Evolutionary conservation across 2,329 filamentous ascomycete genomes (phyloP).

Genomic region (Alternaria sp.): DNA sequence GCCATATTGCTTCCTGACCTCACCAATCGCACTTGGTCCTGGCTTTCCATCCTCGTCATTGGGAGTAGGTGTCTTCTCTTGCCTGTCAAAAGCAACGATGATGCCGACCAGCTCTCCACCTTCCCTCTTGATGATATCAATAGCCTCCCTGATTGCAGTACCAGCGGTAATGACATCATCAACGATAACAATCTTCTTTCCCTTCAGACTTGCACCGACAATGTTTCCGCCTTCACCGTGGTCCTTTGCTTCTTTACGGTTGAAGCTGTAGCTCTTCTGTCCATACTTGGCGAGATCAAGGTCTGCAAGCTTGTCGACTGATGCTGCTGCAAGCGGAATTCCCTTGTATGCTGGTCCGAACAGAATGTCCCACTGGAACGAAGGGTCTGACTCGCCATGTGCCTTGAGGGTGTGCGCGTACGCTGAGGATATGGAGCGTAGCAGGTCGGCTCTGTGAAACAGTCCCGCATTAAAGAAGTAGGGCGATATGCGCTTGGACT

Average conservation of each 20-base stretch:
- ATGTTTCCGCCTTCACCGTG: conserved; percentile 95
- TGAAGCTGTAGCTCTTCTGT: conserved; percentile 83
- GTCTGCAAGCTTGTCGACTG: conserved; percentile 77
- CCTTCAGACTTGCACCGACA: conserved; percentile 85
- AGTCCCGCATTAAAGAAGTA: conserved; percentile 98
- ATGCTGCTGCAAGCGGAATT: conserved; percentile 85
- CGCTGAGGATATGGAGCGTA: conserved; percentile 79
- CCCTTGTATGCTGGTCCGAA: conserved; percentile 98
- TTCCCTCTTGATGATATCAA: conserved; percentile 85
- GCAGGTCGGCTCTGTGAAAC: conserved; percentile 83
- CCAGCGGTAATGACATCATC: conserved; percentile 98
- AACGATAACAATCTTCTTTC: conserved; percentile 86
- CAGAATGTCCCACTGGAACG: conserved; percentile 79
- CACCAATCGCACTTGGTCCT: conserved; percentile 82
- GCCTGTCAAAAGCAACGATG: conserved; percentile 85
- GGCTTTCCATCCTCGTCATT: conserved; percentile 71
- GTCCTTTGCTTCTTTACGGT: conserved; percentile 95
- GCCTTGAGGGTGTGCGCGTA: conserved; percentile 72
- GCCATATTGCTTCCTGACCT: conserved; percentile 82
- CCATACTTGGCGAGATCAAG: conserved; percentile 73
- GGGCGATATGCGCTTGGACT: conserved; percentile 88
- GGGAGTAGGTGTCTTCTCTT: conserved; percentile 77
- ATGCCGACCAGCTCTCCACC: conserved; percentile 88
- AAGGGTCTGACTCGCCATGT: conserved; percentile 53
- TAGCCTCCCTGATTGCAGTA: conserved; percentile 91